These are phyloP conservation scores for Haematococcus lacustris DNA, from an alignment of 139 green algal species.

Conservation along the genomic window DNA sequence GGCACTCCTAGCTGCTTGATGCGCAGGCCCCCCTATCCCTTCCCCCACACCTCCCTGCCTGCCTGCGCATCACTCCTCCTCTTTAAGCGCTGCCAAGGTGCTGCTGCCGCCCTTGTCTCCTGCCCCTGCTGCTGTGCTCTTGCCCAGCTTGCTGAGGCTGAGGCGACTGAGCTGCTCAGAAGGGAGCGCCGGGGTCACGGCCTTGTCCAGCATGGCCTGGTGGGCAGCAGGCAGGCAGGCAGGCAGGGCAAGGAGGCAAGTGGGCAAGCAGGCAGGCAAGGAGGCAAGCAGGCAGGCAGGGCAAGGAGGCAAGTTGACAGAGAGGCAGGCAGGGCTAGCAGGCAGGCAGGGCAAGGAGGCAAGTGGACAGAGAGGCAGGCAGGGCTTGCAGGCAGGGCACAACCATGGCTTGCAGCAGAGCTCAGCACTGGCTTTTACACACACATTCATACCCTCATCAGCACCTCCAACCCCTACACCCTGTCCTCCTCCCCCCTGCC, in stretches of 20 bases:
- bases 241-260: no score
- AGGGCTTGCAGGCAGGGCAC: no score
- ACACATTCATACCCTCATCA: no score
- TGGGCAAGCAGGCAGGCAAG: no score
- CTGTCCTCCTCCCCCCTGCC: neutral
- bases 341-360: neutral
- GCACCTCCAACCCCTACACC: no score
- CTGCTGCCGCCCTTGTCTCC: neutral
- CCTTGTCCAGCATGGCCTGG: conserved; percentile 29
- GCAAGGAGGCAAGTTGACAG: neutral
- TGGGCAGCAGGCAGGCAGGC: no score
- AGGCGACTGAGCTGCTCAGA: conserved; percentile 27
- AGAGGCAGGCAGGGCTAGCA: neutral
- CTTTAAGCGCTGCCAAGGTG: neutral
- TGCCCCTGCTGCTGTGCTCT: neutral
- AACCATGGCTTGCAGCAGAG: no score
- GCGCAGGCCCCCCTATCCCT: no score
- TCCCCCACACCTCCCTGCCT: no score
- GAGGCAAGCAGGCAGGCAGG: neutral
- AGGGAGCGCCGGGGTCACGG: conserved; percentile 10
- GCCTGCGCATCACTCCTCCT: no score
- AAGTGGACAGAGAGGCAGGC: neutral
- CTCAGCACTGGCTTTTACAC: no score
- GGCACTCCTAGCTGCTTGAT: no score
- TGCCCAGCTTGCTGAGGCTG: conserved; percentile 16